phyloP scores from a whole-genome alignment of 2,329 filamentous ascomycete species.

The Aspergillus versicolor region DNA sequence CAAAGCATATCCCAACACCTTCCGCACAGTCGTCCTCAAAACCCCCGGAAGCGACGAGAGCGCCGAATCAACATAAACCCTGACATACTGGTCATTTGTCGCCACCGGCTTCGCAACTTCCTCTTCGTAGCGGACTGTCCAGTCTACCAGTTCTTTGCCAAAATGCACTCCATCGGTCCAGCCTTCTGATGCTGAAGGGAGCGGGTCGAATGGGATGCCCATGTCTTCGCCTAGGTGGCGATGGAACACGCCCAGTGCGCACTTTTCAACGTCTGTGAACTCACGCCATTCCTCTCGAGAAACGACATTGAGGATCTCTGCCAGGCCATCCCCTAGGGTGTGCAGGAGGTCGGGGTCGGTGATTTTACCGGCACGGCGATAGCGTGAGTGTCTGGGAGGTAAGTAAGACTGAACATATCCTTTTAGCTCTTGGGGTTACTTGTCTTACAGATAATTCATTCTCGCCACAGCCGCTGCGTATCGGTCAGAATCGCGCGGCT shows the following conservation, averaged over 20 bases:
- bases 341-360: constrained; percentile 59
- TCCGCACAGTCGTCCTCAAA: constrained; percentile 8
- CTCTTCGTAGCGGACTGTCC: constrained; percentile 15
- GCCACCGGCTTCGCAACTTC: constrained; percentile 13
- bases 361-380: constrained; percentile 56
- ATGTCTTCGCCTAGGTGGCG: constrained; percentile 62
- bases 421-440: no score
- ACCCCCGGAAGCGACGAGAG: constrained; percentile 17
- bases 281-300: constrained; percentile 64
- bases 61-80: constrained; percentile 17
- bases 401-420: no score
- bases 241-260: constrained; percentile 65
- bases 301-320: constrained; percentile 61
- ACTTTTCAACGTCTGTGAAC: constrained; percentile 62
- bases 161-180: constrained; percentile 13
- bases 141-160: constrained; percentile 7
- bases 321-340: constrained; percentile 59
- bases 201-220: constrained; percentile 50
- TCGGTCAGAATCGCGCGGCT: constrained; percentile 38
- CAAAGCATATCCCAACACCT: constrained; percentile 16
- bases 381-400: constrained; percentile 24
- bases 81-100: constrained; percentile 19
- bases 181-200: constrained; percentile 19
- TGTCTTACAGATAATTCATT: constrained; percentile 55
- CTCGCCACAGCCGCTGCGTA: constrained; percentile 51